These are phyloP conservation scores for Populus trichocarpa DNA, from an alignment of 441 rosid species.

Conservation along the genomic window DNA sequence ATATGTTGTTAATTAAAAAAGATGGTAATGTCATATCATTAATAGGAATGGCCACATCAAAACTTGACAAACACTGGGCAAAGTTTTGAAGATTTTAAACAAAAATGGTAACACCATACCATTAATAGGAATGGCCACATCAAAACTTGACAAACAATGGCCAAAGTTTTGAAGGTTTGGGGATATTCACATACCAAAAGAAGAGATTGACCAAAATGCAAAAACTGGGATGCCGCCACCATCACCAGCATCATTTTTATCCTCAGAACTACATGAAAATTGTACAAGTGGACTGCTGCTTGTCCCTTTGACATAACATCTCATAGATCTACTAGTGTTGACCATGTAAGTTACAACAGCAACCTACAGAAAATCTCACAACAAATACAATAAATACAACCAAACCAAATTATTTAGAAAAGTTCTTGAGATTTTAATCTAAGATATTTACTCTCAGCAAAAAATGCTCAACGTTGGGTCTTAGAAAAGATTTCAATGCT, in stretches of 20 bases:
- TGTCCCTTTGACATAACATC: constrained; percentile 53
- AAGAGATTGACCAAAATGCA: constrained; percentile 52
- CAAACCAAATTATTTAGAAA: neutral
- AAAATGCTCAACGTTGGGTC: neutral
- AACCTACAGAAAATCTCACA: constrained; percentile 39
- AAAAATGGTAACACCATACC: neutral
- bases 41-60: neutral
- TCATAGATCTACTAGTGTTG: constrained; percentile 51
- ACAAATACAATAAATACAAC: constrained; percentile 1
- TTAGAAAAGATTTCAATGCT: neutral
- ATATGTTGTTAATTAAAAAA: neutral
- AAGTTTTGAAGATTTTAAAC: neutral
- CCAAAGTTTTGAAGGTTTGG: neutral
- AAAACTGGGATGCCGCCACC: constrained; percentile 72
- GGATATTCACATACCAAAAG: constrained; percentile 51
- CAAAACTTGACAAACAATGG: constrained; percentile 1
- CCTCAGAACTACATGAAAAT: constrained; percentile 49
- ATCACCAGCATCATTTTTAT: constrained; percentile 59
- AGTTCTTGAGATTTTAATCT: neutral
- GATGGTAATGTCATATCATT: neutral
- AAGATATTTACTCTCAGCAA: neutral
- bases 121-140: neutral
- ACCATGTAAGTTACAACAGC: constrained; percentile 53
- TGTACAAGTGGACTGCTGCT: constrained; percentile 49
- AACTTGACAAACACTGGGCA: neutral